These are phyloP conservation scores for Ogataea haglerorum DNA, from an alignment of 805 yeast species.

Conservation along the genomic window DNA sequence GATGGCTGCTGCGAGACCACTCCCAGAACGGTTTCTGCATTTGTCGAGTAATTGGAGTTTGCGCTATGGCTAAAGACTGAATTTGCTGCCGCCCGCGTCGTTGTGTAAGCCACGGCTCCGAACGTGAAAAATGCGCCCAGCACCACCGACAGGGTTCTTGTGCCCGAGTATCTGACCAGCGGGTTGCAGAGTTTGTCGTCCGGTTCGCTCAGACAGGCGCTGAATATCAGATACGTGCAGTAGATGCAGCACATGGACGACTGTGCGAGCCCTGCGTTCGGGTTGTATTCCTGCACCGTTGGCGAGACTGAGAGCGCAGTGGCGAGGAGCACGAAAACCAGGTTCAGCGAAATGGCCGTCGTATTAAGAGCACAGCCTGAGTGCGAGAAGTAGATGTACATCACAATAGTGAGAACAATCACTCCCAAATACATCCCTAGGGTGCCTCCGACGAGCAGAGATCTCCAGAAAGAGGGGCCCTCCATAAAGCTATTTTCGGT, in stretches of 20 bases:
- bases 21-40: slow-evolving; percentile 41
- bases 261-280: slow-evolving; percentile 95
- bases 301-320: slow-evolving; percentile 76
- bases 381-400: slow-evolving; percentile 81
- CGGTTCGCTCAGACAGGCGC: slow-evolving; percentile 95
- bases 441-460: slow-evolving; percentile 82
- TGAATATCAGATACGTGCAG: slow-evolving; percentile 84
- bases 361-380: slow-evolving; percentile 85
- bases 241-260: slow-evolving; percentile 92
- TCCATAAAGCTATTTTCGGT: slow-evolving; percentile 30
- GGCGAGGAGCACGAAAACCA: slow-evolving; percentile 59
- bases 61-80: slow-evolving; percentile 51
- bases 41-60: slow-evolving; percentile 18
- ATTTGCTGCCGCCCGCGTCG: slow-evolving; percentile 92
- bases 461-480: slow-evolving; percentile 67
- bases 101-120: slow-evolving; percentile 93
- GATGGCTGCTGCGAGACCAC: slow-evolving; percentile 47
- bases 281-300: slow-evolving; percentile 83
- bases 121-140: slow-evolving; percentile 93
- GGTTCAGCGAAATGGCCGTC: slow-evolving; percentile 76
- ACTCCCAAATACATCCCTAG: slow-evolving; percentile 76
- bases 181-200: slow-evolving; percentile 94
- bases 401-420: slow-evolving; percentile 65
- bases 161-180: slow-evolving; percentile 79
- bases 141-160: slow-evolving; percentile 83